Conservation (phyloP, 495 filamentous ascomycete species). For the Talaromyces wortmannii region DNA sequence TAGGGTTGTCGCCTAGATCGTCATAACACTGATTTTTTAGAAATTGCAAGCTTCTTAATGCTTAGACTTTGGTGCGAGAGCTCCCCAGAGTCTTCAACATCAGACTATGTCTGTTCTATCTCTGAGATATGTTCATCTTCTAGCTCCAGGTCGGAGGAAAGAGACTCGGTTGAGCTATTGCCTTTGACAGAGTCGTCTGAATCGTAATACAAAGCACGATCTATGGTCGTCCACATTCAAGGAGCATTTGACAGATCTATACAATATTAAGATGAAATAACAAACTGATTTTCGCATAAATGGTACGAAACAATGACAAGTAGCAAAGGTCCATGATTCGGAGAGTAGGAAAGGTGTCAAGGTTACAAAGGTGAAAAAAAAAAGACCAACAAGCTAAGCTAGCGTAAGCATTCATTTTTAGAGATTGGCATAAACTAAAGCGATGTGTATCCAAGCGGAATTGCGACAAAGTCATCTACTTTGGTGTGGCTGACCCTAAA, state of each 20-base stretch:
- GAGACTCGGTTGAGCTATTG: not conserved
- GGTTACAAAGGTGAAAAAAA: not conserved
- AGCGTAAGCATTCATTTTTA: not conserved
- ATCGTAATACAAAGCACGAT: not conserved
- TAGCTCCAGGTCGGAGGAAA: not conserved
- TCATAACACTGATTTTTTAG: not conserved
- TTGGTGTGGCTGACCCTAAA: not conserved
- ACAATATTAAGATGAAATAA: not conserved
- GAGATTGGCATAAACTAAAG: not conserved
- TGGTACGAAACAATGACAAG: not conserved
- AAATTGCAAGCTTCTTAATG: not conserved
- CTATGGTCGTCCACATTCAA: not conserved
- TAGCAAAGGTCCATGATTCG: not conserved
- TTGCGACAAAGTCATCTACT: not conserved
- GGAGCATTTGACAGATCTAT: not conserved
- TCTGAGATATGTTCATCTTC: not conserved
- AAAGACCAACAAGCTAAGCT: not conserved
- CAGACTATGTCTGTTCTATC: not conserved
- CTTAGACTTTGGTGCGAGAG: not conserved
- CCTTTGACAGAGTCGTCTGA: not conserved
- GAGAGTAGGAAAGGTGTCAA: not conserved
- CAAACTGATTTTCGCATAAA: not conserved
- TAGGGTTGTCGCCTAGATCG: not conserved
- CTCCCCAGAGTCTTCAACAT: not conserved
- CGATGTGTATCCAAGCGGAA: not conserved